Evolutionary conservation across 495 filamentous ascomycete species (phyloP).

Genomic region (Xylaria flabelliformis): DNA sequence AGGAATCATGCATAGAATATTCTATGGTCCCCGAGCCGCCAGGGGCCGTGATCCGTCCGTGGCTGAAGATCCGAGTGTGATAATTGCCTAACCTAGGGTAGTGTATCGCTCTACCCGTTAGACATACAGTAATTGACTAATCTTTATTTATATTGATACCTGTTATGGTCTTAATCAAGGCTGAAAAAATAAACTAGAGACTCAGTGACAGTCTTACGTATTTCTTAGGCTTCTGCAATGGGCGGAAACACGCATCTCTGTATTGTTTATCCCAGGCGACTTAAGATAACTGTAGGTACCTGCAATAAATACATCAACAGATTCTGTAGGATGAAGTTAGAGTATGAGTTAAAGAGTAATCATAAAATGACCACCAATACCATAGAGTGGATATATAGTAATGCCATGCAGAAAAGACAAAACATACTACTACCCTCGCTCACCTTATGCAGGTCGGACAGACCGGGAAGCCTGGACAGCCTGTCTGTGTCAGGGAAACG

Average conservation of each 20-base stretch:
- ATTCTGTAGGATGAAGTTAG: background rate
- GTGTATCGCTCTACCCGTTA: background rate
- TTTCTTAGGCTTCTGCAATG: conserved; percentile 13
- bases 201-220: background rate
- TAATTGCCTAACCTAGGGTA: background rate
- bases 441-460: conserved; percentile 17
- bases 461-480: conserved; percentile 6
- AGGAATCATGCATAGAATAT: conserved; percentile 26
- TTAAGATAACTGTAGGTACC: background rate
- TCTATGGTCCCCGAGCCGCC: conserved; percentile 15
- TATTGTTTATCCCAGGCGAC: background rate
- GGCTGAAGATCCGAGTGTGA: background rate
- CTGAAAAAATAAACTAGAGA: background rate
- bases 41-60: conserved; percentile 7
- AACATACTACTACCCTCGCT: conserved; percentile 1
- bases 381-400: background rate
- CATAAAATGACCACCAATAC: background rate
- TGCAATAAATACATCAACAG: background rate
- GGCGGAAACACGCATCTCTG: background rate
- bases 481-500: conserved; percentile 16
- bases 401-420: conserved; percentile 1
- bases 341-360: background rate
- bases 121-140: background rate
- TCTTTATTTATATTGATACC: background rate
- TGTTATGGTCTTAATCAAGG: background rate